Evolutionary conservation across 768 basidiomycete genomes (phyloP).

Genomic region (Russula virescens): DNA sequence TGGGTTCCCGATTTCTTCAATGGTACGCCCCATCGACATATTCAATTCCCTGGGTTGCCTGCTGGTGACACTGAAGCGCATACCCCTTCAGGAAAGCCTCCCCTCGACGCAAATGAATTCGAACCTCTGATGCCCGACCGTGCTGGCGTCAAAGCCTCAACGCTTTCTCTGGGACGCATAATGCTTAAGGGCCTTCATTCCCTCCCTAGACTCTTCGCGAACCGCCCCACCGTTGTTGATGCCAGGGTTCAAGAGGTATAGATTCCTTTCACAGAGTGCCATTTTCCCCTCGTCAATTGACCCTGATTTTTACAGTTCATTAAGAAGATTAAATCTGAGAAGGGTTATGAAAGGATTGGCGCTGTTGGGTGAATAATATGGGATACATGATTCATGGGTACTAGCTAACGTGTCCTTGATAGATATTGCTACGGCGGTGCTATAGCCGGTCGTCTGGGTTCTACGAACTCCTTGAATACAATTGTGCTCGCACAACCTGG

Average conservation of each 20-base stretch:
- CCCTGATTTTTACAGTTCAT: slow-evolving; percentile 31
- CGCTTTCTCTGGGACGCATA: slow-evolving; percentile 25
- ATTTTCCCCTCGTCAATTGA: not conserved
- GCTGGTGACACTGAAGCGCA: not conserved
- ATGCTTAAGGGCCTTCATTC: slow-evolving; percentile 24
- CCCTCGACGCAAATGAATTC: slow-evolving; percentile 27
- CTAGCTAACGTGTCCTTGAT: not conserved
- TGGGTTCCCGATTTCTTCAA: slow-evolving; percentile 59
- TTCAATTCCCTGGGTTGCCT: not conserved
- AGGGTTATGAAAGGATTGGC: slow-evolving; percentile 38
- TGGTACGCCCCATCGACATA: slow-evolving; percentile 33
- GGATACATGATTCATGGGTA: not conserved
- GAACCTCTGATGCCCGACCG: slow-evolving; percentile 30
- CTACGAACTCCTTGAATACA: not conserved
- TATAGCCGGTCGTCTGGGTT: slow-evolving; percentile 27
- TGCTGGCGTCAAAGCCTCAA: slow-evolving; percentile 26
- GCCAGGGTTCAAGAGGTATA: slow-evolving; percentile 28
- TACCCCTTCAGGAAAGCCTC: slow-evolving; percentile 28
- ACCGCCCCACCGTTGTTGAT: slow-evolving; percentile 30
- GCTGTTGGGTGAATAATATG: slow-evolving; percentile 35
- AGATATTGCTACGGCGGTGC: slow-evolving; percentile 39
- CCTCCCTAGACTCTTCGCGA: slow-evolving; percentile 23
- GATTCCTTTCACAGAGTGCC: not conserved
- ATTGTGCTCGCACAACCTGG: slow-evolving; percentile 42
- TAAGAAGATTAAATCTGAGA: slow-evolving; percentile 34